Evolutionary conservation across 495 filamentous ascomycete genomes (phyloP).

Genomic region (Trichoderma parareesei): DNA sequence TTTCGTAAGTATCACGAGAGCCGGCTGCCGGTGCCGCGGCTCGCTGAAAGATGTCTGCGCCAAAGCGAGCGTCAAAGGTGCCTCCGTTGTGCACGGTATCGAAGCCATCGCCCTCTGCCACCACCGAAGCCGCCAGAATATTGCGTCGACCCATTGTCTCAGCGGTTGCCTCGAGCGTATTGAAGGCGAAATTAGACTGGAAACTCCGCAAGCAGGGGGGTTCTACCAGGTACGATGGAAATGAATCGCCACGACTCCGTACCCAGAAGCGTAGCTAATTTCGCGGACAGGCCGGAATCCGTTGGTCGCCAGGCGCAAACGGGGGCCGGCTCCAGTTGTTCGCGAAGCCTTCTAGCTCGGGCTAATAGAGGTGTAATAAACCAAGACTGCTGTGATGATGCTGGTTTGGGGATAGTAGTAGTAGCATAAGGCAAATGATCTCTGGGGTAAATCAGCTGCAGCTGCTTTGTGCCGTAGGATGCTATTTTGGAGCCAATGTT

Average conservation of each 20-base stretch:
- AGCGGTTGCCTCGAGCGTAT: background rate
- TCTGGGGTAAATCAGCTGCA: conserved; percentile 2
- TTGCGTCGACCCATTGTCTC: background rate
- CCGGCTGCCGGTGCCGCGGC: background rate
- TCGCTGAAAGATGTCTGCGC: background rate
- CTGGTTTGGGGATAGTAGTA: background rate
- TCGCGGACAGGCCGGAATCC: background rate
- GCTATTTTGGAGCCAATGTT: background rate
- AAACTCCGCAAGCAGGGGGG: background rate
- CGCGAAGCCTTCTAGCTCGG: background rate
- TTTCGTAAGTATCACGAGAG: background rate
- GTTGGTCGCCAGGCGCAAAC: background rate
- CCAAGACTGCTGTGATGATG: background rate
- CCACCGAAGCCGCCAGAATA: background rate
- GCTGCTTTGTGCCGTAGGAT: background rate
- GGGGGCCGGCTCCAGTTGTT: background rate
- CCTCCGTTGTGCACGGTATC: background rate
- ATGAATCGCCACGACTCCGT: background rate
- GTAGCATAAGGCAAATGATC: background rate
- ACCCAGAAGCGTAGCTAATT: background rate
- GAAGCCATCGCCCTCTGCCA: background rate
- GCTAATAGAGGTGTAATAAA: background rate
- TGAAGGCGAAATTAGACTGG: background rate
- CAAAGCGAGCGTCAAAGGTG: background rate
- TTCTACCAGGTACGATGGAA: conserved; percentile 4